Percentiles rank a stretch among this genome's conserved stretches.
Evolutionary conservation across 495 filamentous ascomycete species (phyloP).

Genomic region (Recurvomyces mirabilis): DNA sequence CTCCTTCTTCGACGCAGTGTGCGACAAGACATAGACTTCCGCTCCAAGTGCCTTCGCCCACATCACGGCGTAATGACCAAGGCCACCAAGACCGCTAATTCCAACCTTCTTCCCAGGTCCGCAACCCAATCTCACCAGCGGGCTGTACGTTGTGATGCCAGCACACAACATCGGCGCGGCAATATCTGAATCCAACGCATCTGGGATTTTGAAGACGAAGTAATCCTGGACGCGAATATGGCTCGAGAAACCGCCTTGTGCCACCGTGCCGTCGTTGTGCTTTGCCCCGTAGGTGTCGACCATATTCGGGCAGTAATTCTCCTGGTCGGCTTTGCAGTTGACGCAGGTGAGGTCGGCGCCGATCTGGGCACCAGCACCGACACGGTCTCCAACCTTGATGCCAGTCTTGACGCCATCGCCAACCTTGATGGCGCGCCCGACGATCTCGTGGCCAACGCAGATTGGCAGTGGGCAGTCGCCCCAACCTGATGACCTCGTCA

Average conservation of each 20-base stretch:
- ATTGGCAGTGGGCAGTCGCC: slow-evolving; percentile 54
- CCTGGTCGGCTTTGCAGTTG: slow-evolving; percentile 58
- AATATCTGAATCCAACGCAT: slow-evolving; percentile 51
- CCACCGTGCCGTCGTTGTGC: slow-evolving; percentile 45
- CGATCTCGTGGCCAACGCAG: slow-evolving; percentile 65
- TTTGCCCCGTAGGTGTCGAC: slow-evolving; percentile 56
- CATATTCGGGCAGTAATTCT: slow-evolving; percentile 64
- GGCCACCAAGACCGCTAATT: slow-evolving; percentile 19
- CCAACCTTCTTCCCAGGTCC: slow-evolving; percentile 69
- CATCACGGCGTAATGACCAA: slow-evolving; percentile 30
- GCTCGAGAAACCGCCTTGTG: slow-evolving; percentile 54
- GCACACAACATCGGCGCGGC: slow-evolving; percentile 90
- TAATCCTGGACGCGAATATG: slow-evolving; percentile 68
- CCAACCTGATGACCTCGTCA: too few species aligned
- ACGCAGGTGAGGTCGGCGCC: slow-evolving; percentile 58
- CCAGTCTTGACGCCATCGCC: slow-evolving; percentile 51
- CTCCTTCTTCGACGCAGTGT: slow-evolving; percentile 29
- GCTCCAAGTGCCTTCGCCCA: slow-evolving; percentile 31
- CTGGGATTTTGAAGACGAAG: slow-evolving; percentile 73
- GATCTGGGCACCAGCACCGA: slow-evolving; percentile 69
- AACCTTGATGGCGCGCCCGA: slow-evolving; percentile 55
- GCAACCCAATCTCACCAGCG: slow-evolving; percentile 58
- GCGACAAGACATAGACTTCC: slow-evolving; percentile 31
- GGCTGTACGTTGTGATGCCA: slow-evolving; percentile 69
- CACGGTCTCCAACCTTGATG: slow-evolving; percentile 64